phyloP scores from a whole-genome alignment of 1,284 basidiomycete species.

The Trichosporon ovoides region DNA sequence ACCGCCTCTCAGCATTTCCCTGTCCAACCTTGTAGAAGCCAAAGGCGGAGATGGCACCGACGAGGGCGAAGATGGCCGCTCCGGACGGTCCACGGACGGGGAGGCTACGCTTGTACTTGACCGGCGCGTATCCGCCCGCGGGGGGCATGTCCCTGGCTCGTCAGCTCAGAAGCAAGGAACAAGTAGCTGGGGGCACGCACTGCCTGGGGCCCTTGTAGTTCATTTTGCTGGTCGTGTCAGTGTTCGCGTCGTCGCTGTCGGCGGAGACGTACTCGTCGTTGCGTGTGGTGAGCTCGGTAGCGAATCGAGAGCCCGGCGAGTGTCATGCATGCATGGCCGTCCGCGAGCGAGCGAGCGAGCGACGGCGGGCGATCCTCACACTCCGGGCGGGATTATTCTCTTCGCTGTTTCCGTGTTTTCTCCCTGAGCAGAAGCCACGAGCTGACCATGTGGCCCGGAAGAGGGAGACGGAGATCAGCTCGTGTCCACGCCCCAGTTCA shows the following conservation, averaged over 20 bases:
- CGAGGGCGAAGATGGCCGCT: slow-evolving; percentile 74
- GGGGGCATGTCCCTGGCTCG: slow-evolving; percentile 91
- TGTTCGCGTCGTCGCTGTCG: background rate
- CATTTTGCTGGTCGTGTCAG: background rate
- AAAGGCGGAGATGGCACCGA: slow-evolving; percentile 77
- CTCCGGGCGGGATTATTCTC: background rate
- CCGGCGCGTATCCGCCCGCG: slow-evolving; percentile 79
- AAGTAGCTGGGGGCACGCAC: background rate
- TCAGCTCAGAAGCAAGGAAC: background rate
- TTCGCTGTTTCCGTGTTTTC: background rate
- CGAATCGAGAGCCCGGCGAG: slow-evolving; percentile 1
- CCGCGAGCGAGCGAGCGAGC: background rate
- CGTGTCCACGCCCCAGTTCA: too few relatives aligned
- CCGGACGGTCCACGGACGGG: slow-evolving; percentile 88
- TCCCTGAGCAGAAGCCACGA: background rate
- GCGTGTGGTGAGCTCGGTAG: background rate
- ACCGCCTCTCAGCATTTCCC: slow-evolving; percentile 91
- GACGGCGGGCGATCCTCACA: background rate
- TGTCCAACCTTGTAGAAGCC: slow-evolving; percentile 89
- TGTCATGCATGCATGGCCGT: background rate
- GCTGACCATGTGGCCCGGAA: background rate
- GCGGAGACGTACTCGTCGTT: background rate
- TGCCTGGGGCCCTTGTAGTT: slow-evolving; percentile 6
- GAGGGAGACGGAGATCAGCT: too few relatives aligned
- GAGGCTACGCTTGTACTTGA: slow-evolving; percentile 95